phyloP scores from a whole-genome alignment of 108 stramenopile species.

The Asterionellopsis glacialis region DNA sequence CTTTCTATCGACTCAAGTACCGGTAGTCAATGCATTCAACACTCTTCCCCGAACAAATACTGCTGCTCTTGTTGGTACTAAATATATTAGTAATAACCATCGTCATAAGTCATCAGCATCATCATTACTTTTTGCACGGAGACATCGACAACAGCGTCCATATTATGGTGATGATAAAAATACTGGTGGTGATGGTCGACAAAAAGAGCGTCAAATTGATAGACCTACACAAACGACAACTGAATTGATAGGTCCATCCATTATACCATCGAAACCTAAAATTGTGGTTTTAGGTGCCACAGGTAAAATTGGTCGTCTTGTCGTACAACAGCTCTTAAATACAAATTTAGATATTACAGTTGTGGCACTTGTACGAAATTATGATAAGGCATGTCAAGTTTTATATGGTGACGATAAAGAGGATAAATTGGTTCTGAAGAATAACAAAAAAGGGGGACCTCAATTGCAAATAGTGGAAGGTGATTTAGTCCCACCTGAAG shows the following conservation, averaged over 20 bases:
- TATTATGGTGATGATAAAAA: slow-evolving; percentile 5
- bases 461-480: slow-evolving; percentile 50
- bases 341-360: slow-evolving; percentile 45
- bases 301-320: slow-evolving; percentile 48
- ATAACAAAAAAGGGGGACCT: slow-evolving; percentile 29
- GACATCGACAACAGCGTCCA: background rate
- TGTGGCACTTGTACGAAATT: slow-evolving; percentile 59
- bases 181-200: background rate
- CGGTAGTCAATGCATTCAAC: too few relatives aligned
- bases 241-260: slow-evolving; percentile 13
- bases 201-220: slow-evolving; percentile 1
- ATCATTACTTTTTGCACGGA: background rate
- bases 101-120: too few relatives aligned
- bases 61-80: too few relatives aligned
- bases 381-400: slow-evolving; percentile 41
- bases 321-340: slow-evolving; percentile 46
- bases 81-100: too few relatives aligned
- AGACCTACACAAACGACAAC: slow-evolving; percentile 26
- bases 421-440: slow-evolving; percentile 18
- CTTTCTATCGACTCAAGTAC: too few relatives aligned
- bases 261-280: slow-evolving; percentile 35
- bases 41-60: too few relatives aligned
- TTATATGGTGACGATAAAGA: slow-evolving; percentile 27
- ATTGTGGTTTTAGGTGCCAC: slow-evolving; percentile 70
- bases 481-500: slow-evolving; percentile 47